Evolutionary conservation across 225 moss, liverwort and hornwort genomes (phyloP), one percentile per base, ranked within the genome.

Genomic region (Marchantia polymorpha): DNA sequence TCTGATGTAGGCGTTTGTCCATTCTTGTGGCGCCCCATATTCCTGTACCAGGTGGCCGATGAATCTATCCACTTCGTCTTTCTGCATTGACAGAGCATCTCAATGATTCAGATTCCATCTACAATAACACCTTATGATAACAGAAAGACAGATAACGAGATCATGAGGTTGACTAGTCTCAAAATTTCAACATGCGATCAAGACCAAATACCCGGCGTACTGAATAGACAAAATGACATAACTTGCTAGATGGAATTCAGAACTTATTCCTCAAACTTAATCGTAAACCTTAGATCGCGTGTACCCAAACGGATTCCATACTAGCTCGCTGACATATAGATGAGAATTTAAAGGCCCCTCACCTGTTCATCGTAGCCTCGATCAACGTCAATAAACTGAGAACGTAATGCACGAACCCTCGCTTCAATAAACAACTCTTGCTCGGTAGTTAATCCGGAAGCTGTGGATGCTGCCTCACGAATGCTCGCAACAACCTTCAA

Each of bases 11-110:
- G 81, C 84, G 8, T 63, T 55, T 31, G 84, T 81, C 87, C 87
- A 87, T 26, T 73, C 80, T 12, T 82, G 85, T 10, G 87, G 90
- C 48, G 82, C 86, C 60, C 91, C 90, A 50, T 85, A 82, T 61
- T 91, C 89, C 67, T 89, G 83, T 53, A 90, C 91, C 82, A 88
- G 79, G 47, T 91, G 86, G 12, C 87, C 87, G 23, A 84, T 74
- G 27, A 86, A 78, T 70, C 78, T 82, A 68, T 77, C 87, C 67
- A 80, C 81, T 39, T 90, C 80, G 23, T 89, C 84, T 80, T 87
- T 86, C 76, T 86, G 78, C 26, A 78, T 72, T 65, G 56, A 20
- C 25, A 23, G 27, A 64, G 25, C 14, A 31, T 0, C 12, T 67
- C 25, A 31, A 67, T 67, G 11, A 16, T 67, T 67, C 29, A 67